Conservation (phyloP, 106 monocot genomes). For the Narthecium ossifragum region DNA sequence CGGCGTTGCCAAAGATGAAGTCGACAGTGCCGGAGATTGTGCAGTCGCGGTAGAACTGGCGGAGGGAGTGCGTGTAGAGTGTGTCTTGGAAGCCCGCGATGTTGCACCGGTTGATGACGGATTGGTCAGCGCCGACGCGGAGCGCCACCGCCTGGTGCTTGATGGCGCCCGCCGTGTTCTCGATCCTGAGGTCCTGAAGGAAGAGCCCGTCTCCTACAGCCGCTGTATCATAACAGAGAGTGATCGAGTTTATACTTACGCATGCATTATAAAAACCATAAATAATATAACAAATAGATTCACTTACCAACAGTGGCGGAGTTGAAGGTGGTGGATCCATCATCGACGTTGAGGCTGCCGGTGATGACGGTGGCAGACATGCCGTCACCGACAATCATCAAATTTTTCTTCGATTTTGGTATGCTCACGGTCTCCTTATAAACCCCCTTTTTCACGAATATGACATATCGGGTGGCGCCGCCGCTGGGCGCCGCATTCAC, state of each 20-base stretch:
- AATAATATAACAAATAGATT: too few species aligned
- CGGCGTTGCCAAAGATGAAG: conserved; percentile 42
- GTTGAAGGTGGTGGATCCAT: conserved; percentile 25
- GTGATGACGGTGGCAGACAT: conserved; percentile 22
- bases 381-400: conserved; percentile 36
- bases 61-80: conserved; percentile 28
- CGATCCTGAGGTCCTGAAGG: conserved; percentile 35
- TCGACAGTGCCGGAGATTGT: conserved; percentile 33
- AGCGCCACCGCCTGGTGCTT: conserved; percentile 75
- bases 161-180: conserved; percentile 58
- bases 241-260: too few species aligned
- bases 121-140: conserved; percentile 20
- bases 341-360: conserved; percentile 27
- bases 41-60: conserved; percentile 39
- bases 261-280: too few species aligned
- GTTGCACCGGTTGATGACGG: conserved; percentile 30
- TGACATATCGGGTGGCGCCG: conserved; percentile 7
- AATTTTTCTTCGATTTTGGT: conserved; percentile 21
- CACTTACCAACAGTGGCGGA: conserved; percentile 39
- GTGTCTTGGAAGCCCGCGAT: conserved; percentile 35
- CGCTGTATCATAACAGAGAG: conserved; percentile 16
- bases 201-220: conserved; percentile 27
- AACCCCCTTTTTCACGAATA: conserved; percentile 26
- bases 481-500: conserved; percentile 13
- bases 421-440: conserved; percentile 30